Conservation (phyloP, 331 rosid species). For the Rhamnella rubrinervis region DNA sequence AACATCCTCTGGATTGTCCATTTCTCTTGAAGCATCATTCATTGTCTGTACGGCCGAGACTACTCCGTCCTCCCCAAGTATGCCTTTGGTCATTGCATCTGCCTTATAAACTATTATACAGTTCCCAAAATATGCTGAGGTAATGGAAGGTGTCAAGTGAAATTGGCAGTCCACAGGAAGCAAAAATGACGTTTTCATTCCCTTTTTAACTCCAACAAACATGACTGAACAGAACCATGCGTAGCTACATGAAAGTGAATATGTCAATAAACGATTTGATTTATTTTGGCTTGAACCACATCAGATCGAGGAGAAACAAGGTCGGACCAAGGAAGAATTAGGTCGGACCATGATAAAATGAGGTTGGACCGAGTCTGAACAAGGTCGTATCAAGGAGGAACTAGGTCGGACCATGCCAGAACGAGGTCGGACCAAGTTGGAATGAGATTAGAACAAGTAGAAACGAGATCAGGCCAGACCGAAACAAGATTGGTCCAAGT, state of each 20-base stretch:
- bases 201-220: constrained; percentile 6
- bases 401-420: too few relatives aligned
- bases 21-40: constrained; percentile 4
- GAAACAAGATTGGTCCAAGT: too few relatives aligned
- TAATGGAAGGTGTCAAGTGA: constrained; percentile 31
- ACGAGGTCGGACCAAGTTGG: too few relatives aligned
- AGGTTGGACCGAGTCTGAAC: too few relatives aligned
- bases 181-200: background rate
- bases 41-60: constrained; percentile 13
- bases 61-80: constrained; percentile 19
- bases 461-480: too few relatives aligned
- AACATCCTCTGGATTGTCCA: background rate
- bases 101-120: background rate
- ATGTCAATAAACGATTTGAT: constrained; percentile 28
- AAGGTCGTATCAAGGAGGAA: too few relatives aligned
- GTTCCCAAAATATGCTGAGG: constrained; percentile 41
- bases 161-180: constrained; percentile 31
- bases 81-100: background rate
- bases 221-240: constrained; percentile 29
- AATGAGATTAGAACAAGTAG: too few relatives aligned
- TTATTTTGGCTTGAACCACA: too few relatives aligned
- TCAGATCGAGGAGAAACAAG: too few relatives aligned
- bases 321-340: too few relatives aligned
- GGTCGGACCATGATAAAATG: too few relatives aligned
- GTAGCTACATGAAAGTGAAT: constrained; percentile 27